A percentile compares a stretch with the other conserved stretches of the same genome.
Conservation (phyloP, 495 filamentous ascomycete species). For the Penicillium macrosclerotiorum region DNA sequence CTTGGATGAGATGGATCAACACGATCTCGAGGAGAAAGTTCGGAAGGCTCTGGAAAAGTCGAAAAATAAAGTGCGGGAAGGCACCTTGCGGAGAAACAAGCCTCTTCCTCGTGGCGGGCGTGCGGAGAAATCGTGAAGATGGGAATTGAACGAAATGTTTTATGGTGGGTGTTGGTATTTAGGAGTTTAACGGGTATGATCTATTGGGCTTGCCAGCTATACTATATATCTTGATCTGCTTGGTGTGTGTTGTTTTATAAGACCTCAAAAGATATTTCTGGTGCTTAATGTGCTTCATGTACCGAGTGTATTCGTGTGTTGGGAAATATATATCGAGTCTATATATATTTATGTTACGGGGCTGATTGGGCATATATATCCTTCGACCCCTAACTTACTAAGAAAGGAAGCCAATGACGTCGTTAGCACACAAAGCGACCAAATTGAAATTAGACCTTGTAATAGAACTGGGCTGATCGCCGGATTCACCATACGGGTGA, state of each 20-base stretch:
- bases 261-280: too few species aligned
- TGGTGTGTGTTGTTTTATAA: neutral
- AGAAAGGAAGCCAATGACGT: slow-evolving; percentile 10
- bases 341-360: too few species aligned
- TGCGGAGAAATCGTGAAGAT: too few species aligned
- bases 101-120: slow-evolving; percentile 3
- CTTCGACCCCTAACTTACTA: neutral
- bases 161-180: too few species aligned
- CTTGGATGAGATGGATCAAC: slow-evolving; percentile 20
- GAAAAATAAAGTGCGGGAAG: slow-evolving; percentile 22
- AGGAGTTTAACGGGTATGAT: slow-evolving; percentile 9
- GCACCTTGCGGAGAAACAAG: slow-evolving; percentile 13
- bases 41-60: slow-evolving; percentile 26
- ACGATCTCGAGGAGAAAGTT: slow-evolving; percentile 23
- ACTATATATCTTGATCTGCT: neutral
- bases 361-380: too few species aligned
- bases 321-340: too few species aligned
- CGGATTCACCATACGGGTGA: too few species aligned
- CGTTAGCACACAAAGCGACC: slow-evolving; percentile 12
- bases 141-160: too few species aligned
- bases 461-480: too few species aligned
- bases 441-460: neutral
- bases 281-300: too few species aligned
- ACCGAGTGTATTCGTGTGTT: too few species aligned
- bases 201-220: neutral